Base-by-base conservation (phyloP, 2,329 filamentous ascomycete species). In the Alternaria rosae region DNA sequence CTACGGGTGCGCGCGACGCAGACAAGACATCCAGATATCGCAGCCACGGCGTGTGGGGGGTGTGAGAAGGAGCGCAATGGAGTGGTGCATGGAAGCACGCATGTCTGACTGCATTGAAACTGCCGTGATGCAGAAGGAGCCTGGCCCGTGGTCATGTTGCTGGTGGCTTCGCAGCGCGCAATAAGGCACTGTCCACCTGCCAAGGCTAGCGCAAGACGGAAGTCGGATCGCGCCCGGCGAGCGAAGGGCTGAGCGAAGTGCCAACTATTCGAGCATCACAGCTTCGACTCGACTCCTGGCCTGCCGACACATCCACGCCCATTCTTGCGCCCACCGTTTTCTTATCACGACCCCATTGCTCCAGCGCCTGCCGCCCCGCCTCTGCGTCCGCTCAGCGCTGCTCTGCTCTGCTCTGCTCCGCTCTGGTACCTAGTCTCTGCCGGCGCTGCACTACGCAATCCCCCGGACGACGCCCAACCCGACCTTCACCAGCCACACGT, bases 271-370 rank as follows among this genome's bases (percentile, higher is more conserved):
- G 51, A 59, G 30, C 59, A 54, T 54, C 47, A 32, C 59, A 52
- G 51, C 62, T 57, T 41, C 59, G 44, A 56, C 62, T 65, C 55
- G 38, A 56, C 62, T 65, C 55, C 62, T 61, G 48, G 61, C 60
- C 54, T n/a, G 30, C 30, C 6, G 26, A 55, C 57, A 47, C 57
- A 53, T 52, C 25, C 56, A 50, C 65, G 60, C 64, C 57, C 66
- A 68, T 68, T 68, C 66, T 67, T 67, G 66, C 61, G 42, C 51
- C 57, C 35, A 55, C 57, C 48, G 10, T 55, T 35, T 54, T 54
- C 42, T 63, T 54, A 45, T 28, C 54, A 52, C 58, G 20, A 32
- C 51, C 38, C 30, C 54, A 54, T 52, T 28, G 23, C 30, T 55
- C 28, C 38, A 30, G 52, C 20, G 47, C 43, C 55, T 54, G 53